A percentile compares a stretch with the other conserved stretches of the same genome.
Evolutionary conservation across 495 filamentous ascomycete species (phyloP).

Genomic region (Sabuloglossum arenarium): DNA sequence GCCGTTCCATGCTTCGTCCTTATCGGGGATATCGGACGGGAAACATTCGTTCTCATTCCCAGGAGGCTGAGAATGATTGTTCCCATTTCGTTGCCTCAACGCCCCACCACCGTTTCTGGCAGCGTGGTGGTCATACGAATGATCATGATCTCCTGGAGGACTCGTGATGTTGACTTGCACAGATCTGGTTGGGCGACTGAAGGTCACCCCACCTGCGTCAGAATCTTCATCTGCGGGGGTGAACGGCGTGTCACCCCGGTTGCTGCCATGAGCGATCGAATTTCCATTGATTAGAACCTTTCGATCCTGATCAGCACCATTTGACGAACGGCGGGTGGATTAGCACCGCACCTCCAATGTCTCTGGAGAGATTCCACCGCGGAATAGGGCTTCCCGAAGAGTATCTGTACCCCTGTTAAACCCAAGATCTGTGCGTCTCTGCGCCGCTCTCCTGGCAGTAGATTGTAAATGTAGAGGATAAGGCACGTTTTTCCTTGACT

Average conservation of each 20-base stretch:
- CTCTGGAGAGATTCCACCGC: slow-evolving; percentile 1
- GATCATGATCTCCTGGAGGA: background rate
- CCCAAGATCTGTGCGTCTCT: background rate
- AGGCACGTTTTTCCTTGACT: background rate
- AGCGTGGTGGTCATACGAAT: background rate
- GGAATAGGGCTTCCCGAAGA: slow-evolving; percentile 2
- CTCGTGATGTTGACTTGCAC: background rate
- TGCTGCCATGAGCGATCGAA: background rate
- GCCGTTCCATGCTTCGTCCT: background rate
- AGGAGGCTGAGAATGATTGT: background rate
- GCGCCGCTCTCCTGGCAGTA: background rate
- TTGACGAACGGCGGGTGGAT: background rate
- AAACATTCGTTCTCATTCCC: background rate
- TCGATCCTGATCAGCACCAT: background rate
- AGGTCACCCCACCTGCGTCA: background rate
- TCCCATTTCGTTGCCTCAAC: background rate
- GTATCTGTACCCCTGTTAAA: slow-evolving; percentile 1
- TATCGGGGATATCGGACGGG: background rate
- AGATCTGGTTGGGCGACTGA: background rate
- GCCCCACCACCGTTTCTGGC: background rate
- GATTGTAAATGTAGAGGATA: background rate
- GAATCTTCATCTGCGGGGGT: background rate
- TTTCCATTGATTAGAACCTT: slow-evolving; percentile 1
- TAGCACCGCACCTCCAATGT: slow-evolving; percentile 1
- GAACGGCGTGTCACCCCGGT: background rate